phyloP scores from a whole-genome alignment of 495 filamentous ascomycete species.

The Endocarpon pusillum region DNA sequence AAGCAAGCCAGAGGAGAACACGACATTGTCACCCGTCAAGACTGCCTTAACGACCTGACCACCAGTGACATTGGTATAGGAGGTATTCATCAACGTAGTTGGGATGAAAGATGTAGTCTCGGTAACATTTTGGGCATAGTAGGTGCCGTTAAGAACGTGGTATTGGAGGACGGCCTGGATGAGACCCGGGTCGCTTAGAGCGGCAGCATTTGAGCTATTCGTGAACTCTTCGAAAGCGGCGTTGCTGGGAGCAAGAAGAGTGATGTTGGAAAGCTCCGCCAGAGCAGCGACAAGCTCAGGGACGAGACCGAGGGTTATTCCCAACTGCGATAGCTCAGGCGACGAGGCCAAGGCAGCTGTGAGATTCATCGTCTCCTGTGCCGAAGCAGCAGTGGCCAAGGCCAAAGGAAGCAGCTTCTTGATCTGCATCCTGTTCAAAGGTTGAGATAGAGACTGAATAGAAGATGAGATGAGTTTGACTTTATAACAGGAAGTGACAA shows the following conservation, averaged over 20 bases:
- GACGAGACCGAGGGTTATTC: background rate
- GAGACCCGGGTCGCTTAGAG: background rate
- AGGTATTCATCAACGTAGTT: background rate
- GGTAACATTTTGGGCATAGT: background rate
- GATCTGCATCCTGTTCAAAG: no score
- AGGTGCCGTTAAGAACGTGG: background rate
- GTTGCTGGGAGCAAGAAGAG: constrained; percentile 8
- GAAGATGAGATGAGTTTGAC: no score
- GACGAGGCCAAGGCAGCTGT: no score
- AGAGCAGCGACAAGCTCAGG: background rate
- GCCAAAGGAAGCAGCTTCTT: no score
- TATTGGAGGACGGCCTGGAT: background rate
- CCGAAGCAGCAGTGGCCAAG: no score
- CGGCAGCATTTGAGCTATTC: constrained; percentile 8
- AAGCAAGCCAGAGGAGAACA: constrained; percentile 19
- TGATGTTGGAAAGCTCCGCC: background rate
- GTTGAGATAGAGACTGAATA: no score
- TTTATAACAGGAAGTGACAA: no score
- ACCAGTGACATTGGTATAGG: background rate
- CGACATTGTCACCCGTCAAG: background rate
- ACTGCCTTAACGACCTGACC: background rate
- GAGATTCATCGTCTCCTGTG: no score
- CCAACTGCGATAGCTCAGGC: background rate
- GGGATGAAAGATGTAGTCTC: background rate
- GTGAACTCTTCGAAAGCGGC: constrained; percentile 5